phyloP scores from a whole-genome alignment of 805 yeast species.

The Candida silvicultrix region DNA sequence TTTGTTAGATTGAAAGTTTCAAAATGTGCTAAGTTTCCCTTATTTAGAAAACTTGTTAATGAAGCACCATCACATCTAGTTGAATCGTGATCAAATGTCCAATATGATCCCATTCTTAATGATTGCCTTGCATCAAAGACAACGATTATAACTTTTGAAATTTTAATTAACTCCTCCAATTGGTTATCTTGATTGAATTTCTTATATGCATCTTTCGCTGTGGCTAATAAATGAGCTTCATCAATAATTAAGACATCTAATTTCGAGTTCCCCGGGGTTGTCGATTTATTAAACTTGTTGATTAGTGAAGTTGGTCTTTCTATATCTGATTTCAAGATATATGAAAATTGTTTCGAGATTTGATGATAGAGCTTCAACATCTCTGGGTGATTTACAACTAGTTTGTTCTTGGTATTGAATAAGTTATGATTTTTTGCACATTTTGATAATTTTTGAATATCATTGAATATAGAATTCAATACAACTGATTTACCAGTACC shows the following conservation, averaged over 20 bases:
- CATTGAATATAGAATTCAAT: constrained; percentile 36
- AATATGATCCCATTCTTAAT: constrained; percentile 39
- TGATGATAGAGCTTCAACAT: constrained; percentile 38
- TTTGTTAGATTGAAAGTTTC: constrained; percentile 25
- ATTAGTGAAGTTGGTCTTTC: constrained; percentile 41
- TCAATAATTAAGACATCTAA: constrained; percentile 37
- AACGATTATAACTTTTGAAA: constrained; percentile 32
- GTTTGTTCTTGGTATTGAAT: constrained; percentile 27
- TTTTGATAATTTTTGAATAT: constrained; percentile 28
- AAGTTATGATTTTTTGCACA: constrained; percentile 16
- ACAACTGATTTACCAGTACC: constrained; percentile 43
- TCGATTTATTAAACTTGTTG: constrained; percentile 21
- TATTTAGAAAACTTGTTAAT: constrained; percentile 12
- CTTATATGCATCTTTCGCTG: constrained; percentile 38
- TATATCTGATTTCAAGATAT: constrained; percentile 29
- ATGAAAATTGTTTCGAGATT: constrained; percentile 30
- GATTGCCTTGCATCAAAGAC: constrained; percentile 42
- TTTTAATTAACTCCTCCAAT: constrained; percentile 31
- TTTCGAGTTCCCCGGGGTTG: constrained; percentile 1
- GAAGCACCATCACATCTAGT: constrained; percentile 28
- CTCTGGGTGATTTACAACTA: constrained; percentile 42
- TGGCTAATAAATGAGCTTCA: constrained; percentile 39
- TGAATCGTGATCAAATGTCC: constrained; percentile 23
- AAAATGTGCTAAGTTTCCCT: background rate
- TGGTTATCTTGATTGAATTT: constrained; percentile 39